Evolutionary conservation across 495 filamentous ascomycete genomes (phyloP).

Genomic region (Neurospora tetraspora): DNA sequence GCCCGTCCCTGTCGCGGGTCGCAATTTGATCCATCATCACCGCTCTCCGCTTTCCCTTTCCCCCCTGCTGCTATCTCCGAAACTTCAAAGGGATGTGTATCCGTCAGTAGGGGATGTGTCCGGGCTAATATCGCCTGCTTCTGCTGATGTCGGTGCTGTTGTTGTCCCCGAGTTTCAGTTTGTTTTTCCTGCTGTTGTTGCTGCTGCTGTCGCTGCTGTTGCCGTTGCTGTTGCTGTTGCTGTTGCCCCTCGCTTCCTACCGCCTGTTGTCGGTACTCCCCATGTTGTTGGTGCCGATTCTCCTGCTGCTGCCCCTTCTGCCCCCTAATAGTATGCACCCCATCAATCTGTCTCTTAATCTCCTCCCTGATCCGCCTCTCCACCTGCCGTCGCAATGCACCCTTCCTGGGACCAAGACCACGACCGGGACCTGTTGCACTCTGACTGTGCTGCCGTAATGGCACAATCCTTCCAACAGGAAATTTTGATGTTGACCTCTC

Average conservation of each 20-base stretch:
- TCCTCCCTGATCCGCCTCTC: too few relatives aligned
- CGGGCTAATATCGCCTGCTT: neutral
- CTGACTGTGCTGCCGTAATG: neutral
- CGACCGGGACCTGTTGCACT: too few relatives aligned
- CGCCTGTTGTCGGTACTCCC: too few relatives aligned
- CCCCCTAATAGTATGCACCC: neutral
- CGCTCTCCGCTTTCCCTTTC: neutral
- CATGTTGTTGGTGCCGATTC: too few relatives aligned
- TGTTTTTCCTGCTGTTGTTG: neutral
- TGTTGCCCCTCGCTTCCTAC: neutral
- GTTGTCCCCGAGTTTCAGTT: neutral
- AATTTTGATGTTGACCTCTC: neutral
- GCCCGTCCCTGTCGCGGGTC: neutral
- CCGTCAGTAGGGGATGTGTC: neutral
- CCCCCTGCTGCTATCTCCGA: neutral
- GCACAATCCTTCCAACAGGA: neutral
- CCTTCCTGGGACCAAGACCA: too few relatives aligned
- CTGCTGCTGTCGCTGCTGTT: neutral
- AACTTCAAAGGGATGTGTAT: neutral
- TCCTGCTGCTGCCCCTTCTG: neutral
- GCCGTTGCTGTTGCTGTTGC: neutral
- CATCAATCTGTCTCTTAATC: neutral
- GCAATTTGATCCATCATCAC: neutral
- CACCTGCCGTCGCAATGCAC: too few relatives aligned
- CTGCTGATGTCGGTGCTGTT: neutral